Percentiles rank a stretch among this genome's conserved stretches.
These are phyloP conservation scores for Tricholoma bakamatsutake DNA, from an alignment of 768 basidiomycete species.

Conservation along the genomic window DNA sequence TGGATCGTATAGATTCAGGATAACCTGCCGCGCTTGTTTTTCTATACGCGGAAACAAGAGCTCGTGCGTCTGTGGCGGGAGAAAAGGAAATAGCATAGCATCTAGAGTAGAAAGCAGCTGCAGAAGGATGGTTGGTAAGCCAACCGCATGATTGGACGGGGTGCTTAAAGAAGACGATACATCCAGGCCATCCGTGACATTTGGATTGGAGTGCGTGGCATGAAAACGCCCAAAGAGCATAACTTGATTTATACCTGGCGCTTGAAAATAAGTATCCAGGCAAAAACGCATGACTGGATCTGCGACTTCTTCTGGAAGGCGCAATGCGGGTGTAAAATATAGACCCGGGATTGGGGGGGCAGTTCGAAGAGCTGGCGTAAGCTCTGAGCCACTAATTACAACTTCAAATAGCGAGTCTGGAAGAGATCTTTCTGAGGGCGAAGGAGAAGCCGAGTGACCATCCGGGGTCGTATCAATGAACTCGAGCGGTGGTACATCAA, in stretches of 20 bases:
- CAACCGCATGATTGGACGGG: constrained; percentile 18
- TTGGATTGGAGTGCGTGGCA: constrained; percentile 5
- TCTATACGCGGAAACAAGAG: constrained; percentile 55
- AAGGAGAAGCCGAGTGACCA: neutral
- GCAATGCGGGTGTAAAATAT: constrained; percentile 48
- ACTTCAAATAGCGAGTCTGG: constrained; percentile 51
- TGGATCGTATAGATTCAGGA: constrained; percentile 83
- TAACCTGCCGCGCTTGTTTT: constrained; percentile 67
- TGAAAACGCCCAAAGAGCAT: constrained; percentile 74
- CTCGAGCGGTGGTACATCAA: constrained; percentile 9
- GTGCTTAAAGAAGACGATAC: constrained; percentile 1
- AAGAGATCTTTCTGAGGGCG: constrained; percentile 16
- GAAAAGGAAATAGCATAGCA: constrained; percentile 36
- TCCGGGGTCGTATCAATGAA: constrained; percentile 3
- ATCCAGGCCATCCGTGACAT: constrained; percentile 6
- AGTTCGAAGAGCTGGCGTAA: constrained; percentile 23
- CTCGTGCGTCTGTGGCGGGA: constrained; percentile 44
- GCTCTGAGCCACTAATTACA: neutral
- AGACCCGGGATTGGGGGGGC: constrained; percentile 62
- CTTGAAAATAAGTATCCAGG: constrained; percentile 49
- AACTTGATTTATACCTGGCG: constrained; percentile 59
- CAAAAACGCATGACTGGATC: constrained; percentile 45
- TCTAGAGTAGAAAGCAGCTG: constrained; percentile 49
- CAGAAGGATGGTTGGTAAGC: constrained; percentile 52
- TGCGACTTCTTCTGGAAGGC: constrained; percentile 46